phyloP scores from a whole-genome alignment of 2,329 filamentous ascomycete genomes.

The Podosphaera xanthii region DNA sequence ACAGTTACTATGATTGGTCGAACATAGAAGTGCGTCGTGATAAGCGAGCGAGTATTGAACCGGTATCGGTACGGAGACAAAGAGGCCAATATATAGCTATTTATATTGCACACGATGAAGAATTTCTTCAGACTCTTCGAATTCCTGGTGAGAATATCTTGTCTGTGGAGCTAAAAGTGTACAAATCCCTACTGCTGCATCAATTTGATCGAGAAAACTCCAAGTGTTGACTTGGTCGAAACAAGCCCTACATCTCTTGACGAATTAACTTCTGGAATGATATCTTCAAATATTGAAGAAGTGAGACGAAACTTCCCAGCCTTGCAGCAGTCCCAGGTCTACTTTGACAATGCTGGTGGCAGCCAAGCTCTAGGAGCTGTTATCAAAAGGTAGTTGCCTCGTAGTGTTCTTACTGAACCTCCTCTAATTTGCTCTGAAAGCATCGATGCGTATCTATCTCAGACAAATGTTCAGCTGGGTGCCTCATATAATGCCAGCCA shows the following conservation, averaged over 20 bases:
- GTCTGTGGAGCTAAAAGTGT: no score
- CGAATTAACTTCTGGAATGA: slow-evolving; percentile 5
- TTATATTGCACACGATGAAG: no score
- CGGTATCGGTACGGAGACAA: no score
- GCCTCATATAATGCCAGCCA: slow-evolving; percentile 41
- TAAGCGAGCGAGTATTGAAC: no score
- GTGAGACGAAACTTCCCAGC: slow-evolving; percentile 44
- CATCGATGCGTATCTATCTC: slow-evolving; percentile 40
- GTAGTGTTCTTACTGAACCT: background rate
- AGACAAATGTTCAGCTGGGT: slow-evolving; percentile 54
- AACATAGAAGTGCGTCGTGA: no score
- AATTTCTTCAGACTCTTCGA: no score
- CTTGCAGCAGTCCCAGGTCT: slow-evolving; percentile 41
- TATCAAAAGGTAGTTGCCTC: slow-evolving; percentile 32
- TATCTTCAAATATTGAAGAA: slow-evolving; percentile 28
- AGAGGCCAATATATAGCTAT: no score
- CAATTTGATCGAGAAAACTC: no score
- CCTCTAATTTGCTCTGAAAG: slow-evolving; percentile 17
- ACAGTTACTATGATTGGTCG: no score
- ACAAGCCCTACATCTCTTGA: background rate
- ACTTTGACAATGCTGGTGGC: slow-evolving; percentile 58
- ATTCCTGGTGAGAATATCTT: no score
- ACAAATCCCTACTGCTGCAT: no score
- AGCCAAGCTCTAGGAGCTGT: slow-evolving; percentile 46
- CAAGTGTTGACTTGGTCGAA: no score